Percentiles rank a stretch among this genome's conserved stretches.
phyloP scores from a whole-genome alignment of 495 filamentous ascomycete genomes.

The Pseudoneurospora amorphoporcata region DNA sequence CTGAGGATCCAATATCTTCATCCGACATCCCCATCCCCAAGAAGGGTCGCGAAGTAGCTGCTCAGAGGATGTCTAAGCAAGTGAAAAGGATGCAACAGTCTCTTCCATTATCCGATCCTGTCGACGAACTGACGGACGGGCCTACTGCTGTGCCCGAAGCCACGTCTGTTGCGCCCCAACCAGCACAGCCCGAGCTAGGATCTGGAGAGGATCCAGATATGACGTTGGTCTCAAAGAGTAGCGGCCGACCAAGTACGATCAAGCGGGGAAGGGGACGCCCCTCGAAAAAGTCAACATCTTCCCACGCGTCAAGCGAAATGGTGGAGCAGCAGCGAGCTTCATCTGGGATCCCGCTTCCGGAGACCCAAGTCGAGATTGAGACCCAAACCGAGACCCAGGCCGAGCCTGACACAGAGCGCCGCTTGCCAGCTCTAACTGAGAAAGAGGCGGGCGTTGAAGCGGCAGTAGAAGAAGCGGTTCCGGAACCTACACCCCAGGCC shows the following conservation, averaged over 20 bases:
- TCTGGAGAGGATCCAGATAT: constrained; percentile 30
- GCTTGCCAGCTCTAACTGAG: neutral
- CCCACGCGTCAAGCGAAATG: constrained; percentile 7
- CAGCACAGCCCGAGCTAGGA: constrained; percentile 19
- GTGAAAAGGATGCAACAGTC: constrained; percentile 34
- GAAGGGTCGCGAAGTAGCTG: constrained; percentile 34
- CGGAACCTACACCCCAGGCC: neutral
- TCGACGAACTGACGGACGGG: constrained; percentile 15
- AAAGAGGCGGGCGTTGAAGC: neutral
- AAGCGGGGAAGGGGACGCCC: constrained; percentile 26
- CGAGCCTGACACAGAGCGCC: neutral
- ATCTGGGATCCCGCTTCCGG: neutral
- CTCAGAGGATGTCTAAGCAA: constrained; percentile 35
- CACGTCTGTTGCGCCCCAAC: constrained; percentile 12
- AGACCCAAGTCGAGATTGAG: neutral
- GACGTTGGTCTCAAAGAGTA: constrained; percentile 25
- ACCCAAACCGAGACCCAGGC: neutral
- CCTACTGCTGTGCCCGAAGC: constrained; percentile 9
- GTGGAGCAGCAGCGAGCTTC: constrained; percentile 5
- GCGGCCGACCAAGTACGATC: constrained; percentile 14
- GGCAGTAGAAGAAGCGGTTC: constrained; percentile 1
- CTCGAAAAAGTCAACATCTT: constrained; percentile 19
- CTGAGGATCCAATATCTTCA: constrained; percentile 8
- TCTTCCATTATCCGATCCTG: constrained; percentile 4
- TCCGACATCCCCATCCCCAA: constrained; percentile 21